phyloP scores from a whole-genome alignment of 805 yeast species.

The Ogataea saltuana region DNA sequence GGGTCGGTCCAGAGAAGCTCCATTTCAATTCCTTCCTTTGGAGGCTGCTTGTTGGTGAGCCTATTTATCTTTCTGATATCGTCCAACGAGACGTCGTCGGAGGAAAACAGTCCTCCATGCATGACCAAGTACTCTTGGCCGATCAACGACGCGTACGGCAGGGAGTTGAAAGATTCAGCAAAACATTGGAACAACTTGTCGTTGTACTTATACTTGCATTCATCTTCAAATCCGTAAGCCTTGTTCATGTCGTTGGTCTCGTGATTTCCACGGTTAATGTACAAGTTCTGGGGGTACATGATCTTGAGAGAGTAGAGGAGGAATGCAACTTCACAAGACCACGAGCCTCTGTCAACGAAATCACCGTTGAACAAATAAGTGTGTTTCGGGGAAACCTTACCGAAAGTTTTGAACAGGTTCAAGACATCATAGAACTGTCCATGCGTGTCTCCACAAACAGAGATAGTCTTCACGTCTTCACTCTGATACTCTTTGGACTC shows the following conservation, averaged over 20 bases:
- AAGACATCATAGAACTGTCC: conserved; percentile 93
- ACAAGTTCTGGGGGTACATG: conserved; percentile 67
- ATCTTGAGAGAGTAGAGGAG: conserved; percentile 75
- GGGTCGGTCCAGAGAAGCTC: conserved; percentile 98
- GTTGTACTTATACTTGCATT: conserved; percentile 86
- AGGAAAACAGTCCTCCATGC: conserved; percentile 94
- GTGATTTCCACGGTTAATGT: conserved; percentile 91
- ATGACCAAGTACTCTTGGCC: conserved; percentile 79
- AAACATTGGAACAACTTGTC: conserved; percentile 79
- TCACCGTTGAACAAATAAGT: conserved; percentile 92
- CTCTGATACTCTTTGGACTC: conserved; percentile 37
- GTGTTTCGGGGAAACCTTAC: conserved; percentile 66
- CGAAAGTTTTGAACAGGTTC: conserved; percentile 74
- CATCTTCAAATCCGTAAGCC: conserved; percentile 95
- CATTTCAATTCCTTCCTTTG: conserved; percentile 91
- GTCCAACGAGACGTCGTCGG: conserved; percentile 66
- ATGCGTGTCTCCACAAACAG: conserved; percentile 97
- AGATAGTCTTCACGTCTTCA: conserved; percentile 50
- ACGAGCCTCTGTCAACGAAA: conserved; percentile 96
- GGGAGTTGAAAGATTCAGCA: conserved; percentile 78
- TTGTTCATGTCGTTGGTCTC: conserved; percentile 97
- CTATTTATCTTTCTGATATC: conserved; percentile 75
- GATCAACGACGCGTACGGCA: conserved; percentile 84
- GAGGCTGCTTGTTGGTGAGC: conserved; percentile 73
- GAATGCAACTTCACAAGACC: conserved; percentile 96